These are phyloP conservation scores for Trypanosomatidae sp. DNA, from an alignment of 208 protist genomes.

Conservation along the genomic window DNA sequence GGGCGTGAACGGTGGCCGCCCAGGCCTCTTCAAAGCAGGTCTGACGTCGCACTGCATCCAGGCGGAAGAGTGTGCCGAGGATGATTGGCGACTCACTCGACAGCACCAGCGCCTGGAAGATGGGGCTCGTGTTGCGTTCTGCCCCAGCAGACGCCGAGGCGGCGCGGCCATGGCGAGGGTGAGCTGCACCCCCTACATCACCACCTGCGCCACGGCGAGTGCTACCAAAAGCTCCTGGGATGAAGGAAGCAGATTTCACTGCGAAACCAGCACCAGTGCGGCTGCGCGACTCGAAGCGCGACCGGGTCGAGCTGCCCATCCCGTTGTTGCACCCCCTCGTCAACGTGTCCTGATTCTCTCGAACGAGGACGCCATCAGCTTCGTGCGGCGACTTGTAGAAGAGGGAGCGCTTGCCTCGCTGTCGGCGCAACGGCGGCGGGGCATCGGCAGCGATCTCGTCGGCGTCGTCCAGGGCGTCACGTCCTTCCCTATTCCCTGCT, in stretches of 20 bases:
- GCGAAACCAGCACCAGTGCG: not conserved
- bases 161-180: not conserved
- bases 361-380: constrained; percentile 3
- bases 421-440: constrained; percentile 20
- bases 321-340: not conserved
- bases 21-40: constrained; percentile 42
- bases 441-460: not conserved
- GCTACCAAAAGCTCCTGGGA: not conserved
- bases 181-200: not conserved
- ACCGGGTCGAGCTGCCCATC: not conserved
- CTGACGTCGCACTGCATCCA: constrained; percentile 16
- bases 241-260: not conserved
- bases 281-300: constrained; percentile 5
- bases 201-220: not conserved
- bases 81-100: constrained; percentile 15
- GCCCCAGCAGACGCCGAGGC: constrained; percentile 1
- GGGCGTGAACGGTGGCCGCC: constrained; percentile 29
- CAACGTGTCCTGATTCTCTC: not conserved
- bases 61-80: constrained; percentile 25
- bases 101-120: constrained; percentile 36
- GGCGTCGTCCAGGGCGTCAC: not conserved
- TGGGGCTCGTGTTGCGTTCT: constrained; percentile 19
- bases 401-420: constrained; percentile 44
- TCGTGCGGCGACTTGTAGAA: constrained; percentile 30
- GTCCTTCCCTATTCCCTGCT: not conserved